phyloP scores from a whole-genome alignment of 768 basidiomycete species.

The Holtermanniella nyarrowii region DNA sequence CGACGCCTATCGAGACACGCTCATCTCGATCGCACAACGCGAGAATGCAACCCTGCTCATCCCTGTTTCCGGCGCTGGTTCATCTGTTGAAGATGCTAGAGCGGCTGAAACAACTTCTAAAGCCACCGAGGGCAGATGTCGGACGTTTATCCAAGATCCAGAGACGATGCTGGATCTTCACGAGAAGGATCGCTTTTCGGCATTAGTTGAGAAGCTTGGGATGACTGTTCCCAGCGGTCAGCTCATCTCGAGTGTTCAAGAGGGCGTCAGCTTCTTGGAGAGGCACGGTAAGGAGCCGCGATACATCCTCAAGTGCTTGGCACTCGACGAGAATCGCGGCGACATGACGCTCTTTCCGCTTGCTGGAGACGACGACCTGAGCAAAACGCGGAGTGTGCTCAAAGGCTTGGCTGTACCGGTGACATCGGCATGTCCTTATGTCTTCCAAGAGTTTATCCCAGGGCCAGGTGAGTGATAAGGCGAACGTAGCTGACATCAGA shows the following conservation, averaged over 20 bases:
- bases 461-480: slow-evolving; percentile 30
- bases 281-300: slow-evolving; percentile 22
- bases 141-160: slow-evolving; percentile 36
- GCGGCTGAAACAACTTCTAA: slow-evolving; percentile 32
- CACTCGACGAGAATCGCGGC: slow-evolving; percentile 38
- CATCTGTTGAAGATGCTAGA: slow-evolving; percentile 37
- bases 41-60: slow-evolving; percentile 36
- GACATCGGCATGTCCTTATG: slow-evolving; percentile 32
- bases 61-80: slow-evolving; percentile 38
- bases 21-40: slow-evolving; percentile 23
- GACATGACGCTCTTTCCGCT: slow-evolving; percentile 37
- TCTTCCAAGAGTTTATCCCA: slow-evolving; percentile 40
- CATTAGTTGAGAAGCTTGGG: slow-evolving; percentile 29
- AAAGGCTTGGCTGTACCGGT: slow-evolving; percentile 26
- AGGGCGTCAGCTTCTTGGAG: slow-evolving; percentile 26
- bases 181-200: slow-evolving; percentile 40
- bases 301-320: slow-evolving; percentile 39
- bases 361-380: no score
- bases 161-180: slow-evolving; percentile 34
- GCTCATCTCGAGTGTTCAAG: slow-evolving; percentile 22
- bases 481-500: slow-evolving; percentile 12
- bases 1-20: slow-evolving; percentile 20
- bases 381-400: slow-evolving; percentile 21
- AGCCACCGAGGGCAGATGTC: slow-evolving; percentile 22
- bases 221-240: slow-evolving; percentile 26